Evolutionary conservation across 192 early-diverging fungal genomes (phyloP), one percentile per base, ranked within the genome.

Genomic region (Backusella circina): DNA sequence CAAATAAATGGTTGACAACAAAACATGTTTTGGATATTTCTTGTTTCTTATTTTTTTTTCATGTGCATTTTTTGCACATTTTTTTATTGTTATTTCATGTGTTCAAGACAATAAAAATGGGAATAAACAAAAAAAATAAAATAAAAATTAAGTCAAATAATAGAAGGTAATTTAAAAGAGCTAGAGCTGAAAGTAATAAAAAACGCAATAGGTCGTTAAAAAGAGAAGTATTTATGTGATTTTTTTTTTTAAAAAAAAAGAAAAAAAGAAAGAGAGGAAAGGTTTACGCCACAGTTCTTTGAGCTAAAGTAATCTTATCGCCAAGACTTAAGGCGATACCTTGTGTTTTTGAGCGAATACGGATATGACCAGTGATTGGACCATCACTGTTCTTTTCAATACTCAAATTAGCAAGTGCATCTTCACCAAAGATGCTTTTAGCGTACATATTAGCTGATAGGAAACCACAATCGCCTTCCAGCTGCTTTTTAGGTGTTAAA

Each of bases 381-480:
- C 88, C 88, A 39, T 89, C 85, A 23, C 85, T 87, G 54, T 88
- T 90, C 75, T 89, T 86, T 80, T 99, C 98, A 64, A 99, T 91
- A 75, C 94, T 96, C 73, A 98, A 91, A 82, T 98, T 99, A 36
- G 98, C 98, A 80, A 99, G 86, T 10, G 98, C 96, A 85, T 98
- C 98, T 80, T 99, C 98, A 57, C 98, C 98, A 88, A 99, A 99
- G 65, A 98, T 96, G 57, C 91, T 94, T 32, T 93, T 86, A 6
- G 96, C 96, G 81, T 99, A 98, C 86, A 99, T 88, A 83, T 99
- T 99, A 31, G 97, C 97, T 7, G 97, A 96, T 23, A 99, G 82
- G 88, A 99, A 98, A 9, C 96, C 97, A 80, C 98, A 98, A 73
- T 98, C 96, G 32, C 96, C 97, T 5, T 88, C 89, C 16, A 99